phyloP scores from a whole-genome alignment of 169 alveolate genomes.

The Eimeria necatrix region DNA sequence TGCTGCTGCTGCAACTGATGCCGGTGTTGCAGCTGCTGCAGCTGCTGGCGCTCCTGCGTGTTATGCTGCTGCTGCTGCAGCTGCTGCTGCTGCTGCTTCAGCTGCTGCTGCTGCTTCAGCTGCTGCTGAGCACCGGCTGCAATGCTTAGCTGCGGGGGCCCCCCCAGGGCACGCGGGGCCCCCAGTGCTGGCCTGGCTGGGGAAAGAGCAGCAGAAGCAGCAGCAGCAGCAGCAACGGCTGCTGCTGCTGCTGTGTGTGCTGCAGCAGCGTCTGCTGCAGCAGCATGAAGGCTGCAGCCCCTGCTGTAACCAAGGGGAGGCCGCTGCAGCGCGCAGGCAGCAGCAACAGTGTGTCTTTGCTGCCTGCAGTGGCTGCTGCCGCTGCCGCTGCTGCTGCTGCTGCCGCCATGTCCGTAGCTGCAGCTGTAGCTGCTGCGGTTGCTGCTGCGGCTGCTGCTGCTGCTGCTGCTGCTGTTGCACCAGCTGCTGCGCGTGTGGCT shows the following conservation, averaged over 20 bases:
- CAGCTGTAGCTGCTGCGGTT: slow-evolving; percentile 7
- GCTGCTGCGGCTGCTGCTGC: background rate
- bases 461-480: slow-evolving; percentile 25
- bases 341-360: background rate
- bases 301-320: too few relatives aligned
- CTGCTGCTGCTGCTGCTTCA: slow-evolving; percentile 30
- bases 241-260: slow-evolving; percentile 8
- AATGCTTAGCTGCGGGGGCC: too few relatives aligned
- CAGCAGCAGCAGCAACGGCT: too few relatives aligned
- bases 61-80: background rate
- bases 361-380: background rate
- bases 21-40: background rate
- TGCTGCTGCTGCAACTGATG: slow-evolving; percentile 22
- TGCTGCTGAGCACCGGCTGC: too few relatives aligned
- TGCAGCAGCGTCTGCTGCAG: background rate
- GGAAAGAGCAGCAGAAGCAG: too few relatives aligned
- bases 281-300: background rate
- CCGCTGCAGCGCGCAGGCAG: too few relatives aligned
- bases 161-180: too few relatives aligned
- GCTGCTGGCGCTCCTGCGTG: background rate
- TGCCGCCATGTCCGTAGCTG: background rate
- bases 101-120: background rate
- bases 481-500: background rate
- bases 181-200: too few relatives aligned
- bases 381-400: slow-evolving; percentile 40